phyloP scores from a whole-genome alignment of 805 yeast genomes.

The Danielia oregonensis region DNA sequence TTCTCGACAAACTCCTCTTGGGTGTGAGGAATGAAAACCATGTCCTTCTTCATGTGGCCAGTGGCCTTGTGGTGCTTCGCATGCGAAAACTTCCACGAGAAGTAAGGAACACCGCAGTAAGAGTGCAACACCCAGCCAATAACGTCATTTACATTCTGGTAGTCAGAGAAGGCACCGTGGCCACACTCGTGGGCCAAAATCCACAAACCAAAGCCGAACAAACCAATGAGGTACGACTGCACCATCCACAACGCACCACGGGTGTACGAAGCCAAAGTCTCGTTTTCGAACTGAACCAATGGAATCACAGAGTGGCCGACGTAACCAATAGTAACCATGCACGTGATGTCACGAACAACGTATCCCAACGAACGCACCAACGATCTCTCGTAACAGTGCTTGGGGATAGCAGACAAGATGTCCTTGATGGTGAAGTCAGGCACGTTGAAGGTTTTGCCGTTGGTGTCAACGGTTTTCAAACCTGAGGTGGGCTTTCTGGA shows the following conservation, averaged over 20 bases:
- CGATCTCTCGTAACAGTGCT: constrained; percentile 56
- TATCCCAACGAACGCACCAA: constrained; percentile 46
- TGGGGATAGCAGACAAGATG: constrained; percentile 54
- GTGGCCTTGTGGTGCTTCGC: constrained; percentile 63
- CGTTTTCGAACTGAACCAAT: constrained; percentile 32
- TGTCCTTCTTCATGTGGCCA: constrained; percentile 57
- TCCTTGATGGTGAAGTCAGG: constrained; percentile 64
- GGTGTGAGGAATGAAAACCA: constrained; percentile 56
- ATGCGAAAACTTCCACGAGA: constrained; percentile 60
- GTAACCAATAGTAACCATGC: constrained; percentile 41
- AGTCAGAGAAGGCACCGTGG: constrained; percentile 58
- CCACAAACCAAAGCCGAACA: constrained; percentile 58
- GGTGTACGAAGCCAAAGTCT: constrained; percentile 16
- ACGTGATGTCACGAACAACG: constrained; percentile 49
- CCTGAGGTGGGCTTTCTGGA: background rate
- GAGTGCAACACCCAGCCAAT: constrained; percentile 63
- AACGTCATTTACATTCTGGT: constrained; percentile 47
- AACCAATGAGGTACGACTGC: constrained; percentile 39
- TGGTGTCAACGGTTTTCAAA: constrained; percentile 44
- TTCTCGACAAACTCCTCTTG: constrained; percentile 41
- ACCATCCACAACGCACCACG: constrained; percentile 43
- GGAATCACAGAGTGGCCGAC: constrained; percentile 44
- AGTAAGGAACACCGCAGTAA: constrained; percentile 54
- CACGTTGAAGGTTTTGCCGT: constrained; percentile 52
- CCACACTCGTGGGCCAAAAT: constrained; percentile 65